Conservation (phyloP, 1,284 basidiomycete species). For the Taiwanofungus camphoratus region DNA sequence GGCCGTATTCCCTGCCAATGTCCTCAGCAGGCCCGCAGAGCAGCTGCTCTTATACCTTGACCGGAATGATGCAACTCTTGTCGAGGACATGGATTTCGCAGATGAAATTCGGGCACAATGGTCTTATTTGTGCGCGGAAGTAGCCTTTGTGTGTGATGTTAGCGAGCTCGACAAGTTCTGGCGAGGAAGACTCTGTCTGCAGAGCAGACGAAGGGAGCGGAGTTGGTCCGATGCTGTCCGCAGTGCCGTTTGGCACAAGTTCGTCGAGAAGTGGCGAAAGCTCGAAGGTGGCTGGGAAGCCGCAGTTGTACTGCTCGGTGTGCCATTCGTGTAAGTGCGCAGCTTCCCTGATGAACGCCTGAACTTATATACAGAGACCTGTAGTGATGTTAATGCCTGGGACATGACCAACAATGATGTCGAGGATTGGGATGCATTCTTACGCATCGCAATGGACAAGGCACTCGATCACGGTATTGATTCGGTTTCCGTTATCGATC, state of each 20-base stretch:
- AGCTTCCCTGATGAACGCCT: neutral
- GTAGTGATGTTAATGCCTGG: conserved; percentile 45
- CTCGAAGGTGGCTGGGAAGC: conserved; percentile 45
- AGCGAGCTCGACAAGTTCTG: conserved; percentile 52
- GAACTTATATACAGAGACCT: neutral
- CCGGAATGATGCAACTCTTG: conserved; percentile 41
- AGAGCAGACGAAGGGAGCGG: conserved; percentile 23
- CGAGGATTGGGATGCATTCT: conserved; percentile 50
- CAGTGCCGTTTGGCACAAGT: conserved; percentile 49
- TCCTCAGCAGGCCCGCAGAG: conserved; percentile 38
- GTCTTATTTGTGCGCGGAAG: conserved; percentile 54
- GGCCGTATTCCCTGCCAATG: conserved; percentile 34
- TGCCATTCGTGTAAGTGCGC: conserved; percentile 54
- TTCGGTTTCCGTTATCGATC: conserved; percentile 44
- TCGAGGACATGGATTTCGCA: conserved; percentile 35
- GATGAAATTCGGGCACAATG: conserved; percentile 44
- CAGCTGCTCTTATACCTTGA: conserved; percentile 43
- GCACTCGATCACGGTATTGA: conserved; percentile 58
- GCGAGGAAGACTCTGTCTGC: conserved; percentile 22
- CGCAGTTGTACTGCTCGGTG: conserved; percentile 46
- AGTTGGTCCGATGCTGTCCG: conserved; percentile 35
- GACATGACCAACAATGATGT: conserved; percentile 50
- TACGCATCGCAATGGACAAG: conserved; percentile 44
- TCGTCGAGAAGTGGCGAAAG: conserved; percentile 47
- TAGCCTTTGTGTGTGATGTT: conserved; percentile 35